Percentiles rank a stretch among this genome's conserved stretches.
phyloP scores from a whole-genome alignment of 2,329 filamentous ascomycete species.

The Paraconiothyrium brasiliense region DNA sequence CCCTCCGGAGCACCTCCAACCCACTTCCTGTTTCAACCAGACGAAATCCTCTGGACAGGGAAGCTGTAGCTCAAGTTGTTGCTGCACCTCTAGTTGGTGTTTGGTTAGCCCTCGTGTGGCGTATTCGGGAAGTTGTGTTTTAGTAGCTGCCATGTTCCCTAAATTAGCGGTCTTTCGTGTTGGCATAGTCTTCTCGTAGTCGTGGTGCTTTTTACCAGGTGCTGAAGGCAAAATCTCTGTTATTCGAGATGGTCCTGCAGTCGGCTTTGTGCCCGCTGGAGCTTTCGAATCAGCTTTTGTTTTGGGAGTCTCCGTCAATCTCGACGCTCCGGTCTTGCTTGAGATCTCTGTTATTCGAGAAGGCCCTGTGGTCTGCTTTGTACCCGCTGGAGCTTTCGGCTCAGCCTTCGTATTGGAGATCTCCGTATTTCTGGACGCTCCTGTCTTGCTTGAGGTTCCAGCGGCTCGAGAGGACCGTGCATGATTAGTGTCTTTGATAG shows the following conservation, averaged over 20 bases:
- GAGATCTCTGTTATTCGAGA: not conserved
- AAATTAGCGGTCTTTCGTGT: not conserved
- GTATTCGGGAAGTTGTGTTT: not conserved
- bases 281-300: not conserved
- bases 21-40: not conserved
- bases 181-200: not conserved
- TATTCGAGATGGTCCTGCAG: not conserved
- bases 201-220: not conserved
- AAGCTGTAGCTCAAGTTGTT: not conserved
- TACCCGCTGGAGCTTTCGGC: not conserved
- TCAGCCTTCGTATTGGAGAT: not conserved
- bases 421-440: not conserved
- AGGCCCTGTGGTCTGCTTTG: not conserved
- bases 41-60: not conserved
- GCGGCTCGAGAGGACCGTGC: not conserved
- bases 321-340: not conserved
- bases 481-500: not conserved
- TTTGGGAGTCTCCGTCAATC: not conserved
- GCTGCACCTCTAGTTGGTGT: not conserved
- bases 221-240: not conserved
- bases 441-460: not conserved
- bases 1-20: constrained; percentile 3
- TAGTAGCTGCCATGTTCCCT: not conserved
- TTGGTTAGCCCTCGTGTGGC: constrained; percentile 4
- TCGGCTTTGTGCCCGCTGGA: not conserved